Evolutionary conservation across 1,284 basidiomycete genomes (phyloP).

Genomic region (Tylopilus sp.): DNA sequence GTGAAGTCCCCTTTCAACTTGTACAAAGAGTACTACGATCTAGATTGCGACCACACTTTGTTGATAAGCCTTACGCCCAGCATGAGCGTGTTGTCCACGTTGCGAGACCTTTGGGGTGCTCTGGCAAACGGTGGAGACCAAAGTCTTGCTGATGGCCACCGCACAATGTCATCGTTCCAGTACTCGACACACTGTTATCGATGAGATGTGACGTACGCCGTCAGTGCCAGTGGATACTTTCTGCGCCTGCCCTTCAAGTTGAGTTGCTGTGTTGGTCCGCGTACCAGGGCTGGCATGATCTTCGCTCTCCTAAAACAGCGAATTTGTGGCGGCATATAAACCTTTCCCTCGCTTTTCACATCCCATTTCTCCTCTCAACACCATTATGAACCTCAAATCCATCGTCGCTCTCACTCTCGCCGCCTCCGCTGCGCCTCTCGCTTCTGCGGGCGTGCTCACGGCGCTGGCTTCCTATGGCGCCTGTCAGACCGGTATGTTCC

Average conservation of each 20-base stretch:
- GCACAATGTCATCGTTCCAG: too few relatives aligned
- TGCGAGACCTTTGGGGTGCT: background rate
- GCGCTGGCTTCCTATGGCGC: constrained; percentile 33
- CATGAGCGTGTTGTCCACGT: constrained; percentile 8
- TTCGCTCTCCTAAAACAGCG: background rate
- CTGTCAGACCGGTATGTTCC: constrained; percentile 45
- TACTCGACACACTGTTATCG: too few relatives aligned
- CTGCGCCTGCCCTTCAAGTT: too few relatives aligned
- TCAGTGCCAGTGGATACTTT: too few relatives aligned
- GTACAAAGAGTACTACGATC: too few relatives aligned
- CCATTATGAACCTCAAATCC: constrained; percentile 28
- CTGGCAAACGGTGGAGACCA: too few relatives aligned
- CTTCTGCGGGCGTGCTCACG: constrained; percentile 39
- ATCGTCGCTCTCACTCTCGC: constrained; percentile 20
- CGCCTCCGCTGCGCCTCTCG: constrained; percentile 21
- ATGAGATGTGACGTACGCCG: too few relatives aligned
- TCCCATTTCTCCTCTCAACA: background rate
- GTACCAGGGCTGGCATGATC: background rate
- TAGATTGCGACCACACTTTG: background rate
- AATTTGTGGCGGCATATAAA: background rate
- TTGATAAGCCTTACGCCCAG: background rate
- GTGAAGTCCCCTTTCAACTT: too few relatives aligned
- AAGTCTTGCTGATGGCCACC: too few relatives aligned
- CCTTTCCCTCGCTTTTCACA: background rate
- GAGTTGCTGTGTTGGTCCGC: too few relatives aligned